phyloP scores from a whole-genome alignment of 345 rosid genomes.

The Eucalyptus camaldulensis region DNA sequence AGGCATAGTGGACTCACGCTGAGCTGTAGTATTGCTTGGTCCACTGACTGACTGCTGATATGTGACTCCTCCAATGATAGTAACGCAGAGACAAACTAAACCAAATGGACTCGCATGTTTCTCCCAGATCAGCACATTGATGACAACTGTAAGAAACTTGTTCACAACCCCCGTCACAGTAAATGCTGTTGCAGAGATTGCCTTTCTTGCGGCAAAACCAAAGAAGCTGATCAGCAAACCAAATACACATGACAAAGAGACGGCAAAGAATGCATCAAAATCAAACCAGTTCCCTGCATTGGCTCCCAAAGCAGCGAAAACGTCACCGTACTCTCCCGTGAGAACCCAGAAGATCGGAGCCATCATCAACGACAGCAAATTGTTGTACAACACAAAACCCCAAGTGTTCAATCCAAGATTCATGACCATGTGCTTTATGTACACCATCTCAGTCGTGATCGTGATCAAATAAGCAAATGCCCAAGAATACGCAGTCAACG shows the following conservation, averaged over 20 bases:
- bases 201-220: slow-evolving; percentile 90
- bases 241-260: slow-evolving; percentile 78
- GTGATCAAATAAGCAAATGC: slow-evolving; percentile 85
- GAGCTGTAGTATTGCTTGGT: slow-evolving; percentile 7
- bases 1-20: slow-evolving; percentile 18
- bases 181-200: slow-evolving; percentile 90
- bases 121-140: slow-evolving; percentile 94
- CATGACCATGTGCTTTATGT: slow-evolving; percentile 92
- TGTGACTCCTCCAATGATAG: slow-evolving; percentile 77
- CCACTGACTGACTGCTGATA: slow-evolving; percentile 92
- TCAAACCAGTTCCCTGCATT: slow-evolving; percentile 48
- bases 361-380: slow-evolving; percentile 75
- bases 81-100: slow-evolving; percentile 74
- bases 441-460: slow-evolving; percentile 94
- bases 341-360: slow-evolving; percentile 89
- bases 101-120: slow-evolving; percentile 93
- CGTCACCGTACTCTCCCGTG: slow-evolving; percentile 69
- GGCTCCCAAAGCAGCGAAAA: slow-evolving; percentile 44
- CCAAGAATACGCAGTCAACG: slow-evolving; percentile 88
- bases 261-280: slow-evolving; percentile 45
- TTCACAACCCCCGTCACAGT: slow-evolving; percentile 98
- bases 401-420: slow-evolving; percentile 91
- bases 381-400: slow-evolving; percentile 92
- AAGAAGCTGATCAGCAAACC: slow-evolving; percentile 94
- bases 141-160: slow-evolving; percentile 89